Evolutionary conservation across 345 rosid species (phyloP).

Genomic region (Arabidopsis thaliana): TAIR10.1 NC_003074.8:10791501-10792000

Average conservation of each 20-base stretch:
- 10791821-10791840: constrained; percentile 20
- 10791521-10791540: too few species aligned
- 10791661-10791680: constrained; percentile 34
- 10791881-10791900: neutral
- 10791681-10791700: constrained; percentile 38
- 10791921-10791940: neutral
- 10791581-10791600: neutral
- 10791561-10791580: neutral
- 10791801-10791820: constrained; percentile 15
- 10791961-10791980: neutral
- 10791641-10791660: neutral
- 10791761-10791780: constrained; percentile 24
- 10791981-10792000: neutral
- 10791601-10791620: constrained; percentile 31
- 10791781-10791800: constrained; percentile 9
- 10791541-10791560: too few species aligned
- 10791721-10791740: constrained; percentile 44
- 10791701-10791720: neutral
- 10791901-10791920: neutral
- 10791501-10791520: too few species aligned
- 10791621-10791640: neutral
- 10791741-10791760: constrained; percentile 39
- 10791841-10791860: constrained; percentile 22
- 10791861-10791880: neutral
- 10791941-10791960: neutral